Base-by-base conservation (phyloP, 108 stramenopile genomes). In the Mayamaea pseudoterrestris region DNA sequence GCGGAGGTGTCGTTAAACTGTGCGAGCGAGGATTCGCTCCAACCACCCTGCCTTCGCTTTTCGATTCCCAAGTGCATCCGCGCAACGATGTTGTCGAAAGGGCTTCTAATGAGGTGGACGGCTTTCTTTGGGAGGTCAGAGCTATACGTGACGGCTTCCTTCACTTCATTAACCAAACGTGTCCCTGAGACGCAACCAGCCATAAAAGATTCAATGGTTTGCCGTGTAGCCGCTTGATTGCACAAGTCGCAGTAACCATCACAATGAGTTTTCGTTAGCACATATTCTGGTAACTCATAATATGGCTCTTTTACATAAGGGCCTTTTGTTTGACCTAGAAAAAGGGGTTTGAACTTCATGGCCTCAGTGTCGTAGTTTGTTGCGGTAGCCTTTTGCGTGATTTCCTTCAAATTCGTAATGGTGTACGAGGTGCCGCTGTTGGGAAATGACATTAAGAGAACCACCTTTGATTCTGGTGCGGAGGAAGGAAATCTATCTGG, bases 381-480 rank as follows among this genome's bases (percentile, higher is more conserved):
- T 1, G 74, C 82, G 16, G 72, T 75, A 26, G 63, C 65, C 9
- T 49, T 41, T 0, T 61, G 57, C 3, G 82, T 66, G 9, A 73
- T 62, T 35, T 47, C 28, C 40, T 68, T 44, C 1, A 83, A 71
- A 11, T 79, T 28, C 16, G 62, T 30, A 16, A 62, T 51, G 0
- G 83, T 85, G 40, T 76, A 85, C 17, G 76, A 72, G 8, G 83
- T 85, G 28, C 83, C 83, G 0, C 70, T 73, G 39, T 85, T 85
- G 7, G 83, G 83, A 48, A 57, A 57, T 13, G 47, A 36, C 45
- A 57, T 47, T 13, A 57, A 22, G 47, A 31, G 48, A 9, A 23
- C 56, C 24, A 57, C 30, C 24, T 35, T 30, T n/a, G n/a, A n/a
- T n/a, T n/a, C n/a, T n/a, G n/a, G n/a, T n/a, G n/a, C n/a, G n/a